Evolutionary conservation across 352 stramenopile genomes (phyloP).

Genomic region (Globisporangium abappressorium): DNA sequence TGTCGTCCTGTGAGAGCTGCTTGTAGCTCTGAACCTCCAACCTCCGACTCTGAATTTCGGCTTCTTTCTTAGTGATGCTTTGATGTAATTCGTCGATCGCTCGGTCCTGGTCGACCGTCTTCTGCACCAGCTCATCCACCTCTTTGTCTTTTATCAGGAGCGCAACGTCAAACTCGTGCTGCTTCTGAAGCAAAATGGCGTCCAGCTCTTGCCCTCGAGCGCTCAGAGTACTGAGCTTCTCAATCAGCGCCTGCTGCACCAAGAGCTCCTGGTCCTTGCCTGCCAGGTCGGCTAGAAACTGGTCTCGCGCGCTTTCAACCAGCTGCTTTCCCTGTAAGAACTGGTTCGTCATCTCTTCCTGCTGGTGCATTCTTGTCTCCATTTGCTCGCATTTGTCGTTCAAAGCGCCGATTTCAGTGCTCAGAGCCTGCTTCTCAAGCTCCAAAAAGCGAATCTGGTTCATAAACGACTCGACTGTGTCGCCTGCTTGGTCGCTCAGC

Average conservation of each 20-base stretch:
- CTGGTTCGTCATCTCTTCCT: constrained; percentile 44
- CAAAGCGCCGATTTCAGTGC: constrained; percentile 11
- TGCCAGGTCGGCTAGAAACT: constrained; percentile 1
- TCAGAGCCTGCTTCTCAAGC: constrained; percentile 27
- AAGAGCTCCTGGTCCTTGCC: constrained; percentile 1
- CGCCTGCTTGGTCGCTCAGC: constrained; percentile 21
- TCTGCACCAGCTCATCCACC: constrained; percentile 44
- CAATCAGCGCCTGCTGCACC: constrained; percentile 6
- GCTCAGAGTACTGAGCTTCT: constrained; percentile 4
- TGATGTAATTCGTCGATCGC: constrained; percentile 26
- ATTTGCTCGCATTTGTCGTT: constrained; percentile 14
- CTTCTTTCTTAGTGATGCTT: constrained; percentile 23
- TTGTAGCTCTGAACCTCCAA: constrained; percentile 32
- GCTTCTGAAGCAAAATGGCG: background rate
- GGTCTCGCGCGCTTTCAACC: background rate
- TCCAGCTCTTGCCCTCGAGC: constrained; percentile 8
- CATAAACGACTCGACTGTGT: constrained; percentile 33
- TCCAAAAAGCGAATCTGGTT: constrained; percentile 29
- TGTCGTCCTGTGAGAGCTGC: constrained; percentile 68
- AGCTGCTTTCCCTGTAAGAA: constrained; percentile 29
- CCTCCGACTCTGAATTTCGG: constrained; percentile 30
- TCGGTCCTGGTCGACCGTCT: constrained; percentile 34
- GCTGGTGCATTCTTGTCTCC: constrained; percentile 32
- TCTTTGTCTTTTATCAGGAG: constrained; percentile 34
- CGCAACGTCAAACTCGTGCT: constrained; percentile 7